A percentile compares a stretch with the other conserved stretches of the same genome.
These are phyloP conservation scores for Kurtzmaniella quercitrusa DNA, from an alignment of 1,139 yeast species.

Conservation along the genomic window DNA sequence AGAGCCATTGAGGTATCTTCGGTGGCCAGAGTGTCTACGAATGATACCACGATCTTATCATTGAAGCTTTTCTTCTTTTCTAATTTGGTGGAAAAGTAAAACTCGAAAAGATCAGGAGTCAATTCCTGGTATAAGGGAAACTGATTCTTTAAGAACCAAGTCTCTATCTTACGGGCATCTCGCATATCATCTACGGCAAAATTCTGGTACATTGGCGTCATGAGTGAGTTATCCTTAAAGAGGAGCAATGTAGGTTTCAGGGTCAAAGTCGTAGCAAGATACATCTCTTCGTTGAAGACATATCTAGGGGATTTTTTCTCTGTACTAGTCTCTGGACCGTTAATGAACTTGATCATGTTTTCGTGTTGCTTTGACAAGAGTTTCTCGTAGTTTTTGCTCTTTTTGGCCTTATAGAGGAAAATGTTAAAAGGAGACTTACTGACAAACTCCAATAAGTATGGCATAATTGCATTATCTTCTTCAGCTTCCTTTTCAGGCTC, in stretches of 20 bases:
- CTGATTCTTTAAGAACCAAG: constrained; percentile 45
- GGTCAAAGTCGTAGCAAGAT: constrained; percentile 49
- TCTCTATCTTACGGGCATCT: constrained; percentile 38
- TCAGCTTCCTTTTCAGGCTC: constrained; percentile 46
- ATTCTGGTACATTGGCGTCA: constrained; percentile 52
- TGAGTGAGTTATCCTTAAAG: constrained; percentile 52
- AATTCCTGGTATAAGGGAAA: constrained; percentile 52
- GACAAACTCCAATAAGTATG: constrained; percentile 55
- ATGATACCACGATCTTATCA: constrained; percentile 51
- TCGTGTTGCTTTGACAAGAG: constrained; percentile 41
- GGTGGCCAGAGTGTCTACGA: constrained; percentile 44
- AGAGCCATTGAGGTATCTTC: constrained; percentile 31
- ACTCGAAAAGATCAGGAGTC: constrained; percentile 31
- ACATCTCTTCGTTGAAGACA: constrained; percentile 40
- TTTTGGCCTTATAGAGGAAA: constrained; percentile 48
- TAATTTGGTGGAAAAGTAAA: constrained; percentile 30
- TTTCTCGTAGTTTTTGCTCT: constrained; percentile 32
- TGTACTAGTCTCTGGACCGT: constrained; percentile 27
- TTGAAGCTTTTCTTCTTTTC: constrained; percentile 9
- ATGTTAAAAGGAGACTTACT: constrained; percentile 54
- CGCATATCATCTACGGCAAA: constrained; percentile 63
- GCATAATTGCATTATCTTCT: constrained; percentile 60
- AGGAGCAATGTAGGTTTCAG: constrained; percentile 58
- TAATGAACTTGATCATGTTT: constrained; percentile 36
- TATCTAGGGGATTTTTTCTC: constrained; percentile 16